These are phyloP conservation scores for Neofusicoccum kwambonambiense DNA, from an alignment of 2,329 filamentous ascomycete species.

Conservation along the genomic window DNA sequence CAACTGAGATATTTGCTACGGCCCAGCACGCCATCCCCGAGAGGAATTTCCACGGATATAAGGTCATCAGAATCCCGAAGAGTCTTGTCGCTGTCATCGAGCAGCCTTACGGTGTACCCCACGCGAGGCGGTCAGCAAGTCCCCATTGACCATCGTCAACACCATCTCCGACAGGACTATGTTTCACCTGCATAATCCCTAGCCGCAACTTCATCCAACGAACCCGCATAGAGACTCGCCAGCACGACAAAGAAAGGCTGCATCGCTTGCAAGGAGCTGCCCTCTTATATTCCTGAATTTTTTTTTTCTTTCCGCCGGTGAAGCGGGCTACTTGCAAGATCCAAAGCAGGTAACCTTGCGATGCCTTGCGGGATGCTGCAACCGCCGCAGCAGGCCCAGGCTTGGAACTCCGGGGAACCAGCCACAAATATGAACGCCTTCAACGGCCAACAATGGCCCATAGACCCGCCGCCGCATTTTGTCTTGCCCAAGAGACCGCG, in stretches of 20 bases:
- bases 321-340: not conserved
- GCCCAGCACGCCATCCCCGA: not conserved
- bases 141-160: slow-evolving; percentile 1
- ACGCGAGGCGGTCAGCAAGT: slow-evolving; percentile 16
- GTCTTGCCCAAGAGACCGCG: not conserved
- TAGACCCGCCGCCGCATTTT: not conserved
- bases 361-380: slow-evolving; percentile 5
- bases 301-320: slow-evolving; percentile 3
- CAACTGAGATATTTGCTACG: not conserved
- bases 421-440: not conserved
- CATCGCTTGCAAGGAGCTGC: slow-evolving; percentile 3
- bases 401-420: not conserved
- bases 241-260: slow-evolving; percentile 12
- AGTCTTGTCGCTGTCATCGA: not conserved
- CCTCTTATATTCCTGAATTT: not conserved
- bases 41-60: not conserved
- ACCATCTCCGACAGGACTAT: slow-evolving; percentile 14
- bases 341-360: not conserved
- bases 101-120: not conserved
- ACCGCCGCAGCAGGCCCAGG: not conserved
- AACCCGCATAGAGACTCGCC: not conserved
- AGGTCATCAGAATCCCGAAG: not conserved
- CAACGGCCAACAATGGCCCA: slow-evolving; percentile 3
- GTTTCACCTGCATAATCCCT: slow-evolving; percentile 17
- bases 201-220: slow-evolving; percentile 3